Percentiles rank a stretch among this genome's conserved stretches.
These are phyloP conservation scores for Dryadomyces quercus-mongolicae DNA, from an alignment of 2,329 filamentous ascomycete genomes.

Conservation along the genomic window DNA sequence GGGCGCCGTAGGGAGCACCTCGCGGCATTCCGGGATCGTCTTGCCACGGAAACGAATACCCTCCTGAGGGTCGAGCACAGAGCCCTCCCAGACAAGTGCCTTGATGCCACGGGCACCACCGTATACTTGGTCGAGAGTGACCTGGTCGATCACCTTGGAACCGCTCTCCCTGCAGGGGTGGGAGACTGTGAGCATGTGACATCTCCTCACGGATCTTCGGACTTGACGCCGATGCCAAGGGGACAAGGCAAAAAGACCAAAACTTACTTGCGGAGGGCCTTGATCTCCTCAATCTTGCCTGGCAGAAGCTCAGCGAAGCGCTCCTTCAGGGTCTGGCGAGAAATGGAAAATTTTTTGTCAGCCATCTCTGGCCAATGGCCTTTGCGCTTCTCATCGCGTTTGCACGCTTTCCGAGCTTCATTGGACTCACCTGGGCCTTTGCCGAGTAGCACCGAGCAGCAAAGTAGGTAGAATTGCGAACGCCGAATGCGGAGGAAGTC, in stretches of 20 bases:
- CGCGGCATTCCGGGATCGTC: conserved; percentile 98
- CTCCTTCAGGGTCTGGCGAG: conserved; percentile 79
- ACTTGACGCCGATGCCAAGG: neutral
- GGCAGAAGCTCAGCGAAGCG: conserved; percentile 93
- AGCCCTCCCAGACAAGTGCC: conserved; percentile 96
- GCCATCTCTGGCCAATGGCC: neutral
- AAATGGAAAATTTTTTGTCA: conserved; percentile 1
- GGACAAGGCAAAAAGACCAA: conserved; percentile 9
- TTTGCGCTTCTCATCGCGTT: neutral
- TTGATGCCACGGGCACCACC: conserved; percentile 99
- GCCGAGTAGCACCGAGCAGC: conserved; percentile 84
- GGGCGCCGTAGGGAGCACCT: conserved; percentile 91
- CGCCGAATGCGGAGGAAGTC: conserved; percentile 49
- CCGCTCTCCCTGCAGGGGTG: conserved; percentile 63
- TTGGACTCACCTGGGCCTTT: conserved; percentile 62
- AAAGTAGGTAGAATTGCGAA: conserved; percentile 64
- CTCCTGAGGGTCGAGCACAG: conserved; percentile 95
- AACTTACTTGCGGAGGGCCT: conserved; percentile 88
- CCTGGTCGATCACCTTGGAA: conserved; percentile 90
- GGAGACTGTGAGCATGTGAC: conserved; percentile 11
- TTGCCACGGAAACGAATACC: conserved; percentile 98
- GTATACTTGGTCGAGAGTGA: conserved; percentile 98
- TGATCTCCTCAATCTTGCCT: conserved; percentile 97
- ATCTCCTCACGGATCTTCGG: neutral
- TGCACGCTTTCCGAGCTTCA: neutral